A percentile compares a stretch with the other conserved stretches of the same genome.
Evolutionary conservation across 306 rosid genomes (phyloP).

Genomic region (Calophaca sinica): DNA sequence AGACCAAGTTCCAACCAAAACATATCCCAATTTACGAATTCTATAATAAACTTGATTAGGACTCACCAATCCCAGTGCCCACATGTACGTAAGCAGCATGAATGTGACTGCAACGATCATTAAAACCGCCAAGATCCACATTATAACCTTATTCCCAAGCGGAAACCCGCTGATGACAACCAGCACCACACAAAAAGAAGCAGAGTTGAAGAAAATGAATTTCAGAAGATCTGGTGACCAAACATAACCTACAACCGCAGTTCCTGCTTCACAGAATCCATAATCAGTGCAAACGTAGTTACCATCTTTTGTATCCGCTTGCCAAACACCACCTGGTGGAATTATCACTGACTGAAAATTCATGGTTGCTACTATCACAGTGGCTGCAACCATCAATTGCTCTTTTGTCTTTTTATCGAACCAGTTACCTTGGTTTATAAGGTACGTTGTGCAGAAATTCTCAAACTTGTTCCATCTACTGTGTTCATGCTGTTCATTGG

Average conservation of each 20-base stretch:
- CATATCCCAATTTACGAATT: neutral
- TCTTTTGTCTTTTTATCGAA: slow-evolving; percentile 30
- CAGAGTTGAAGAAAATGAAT: slow-evolving; percentile 42
- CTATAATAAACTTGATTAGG: slow-evolving; percentile 30
- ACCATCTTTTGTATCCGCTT: neutral
- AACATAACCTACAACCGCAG: slow-evolving; percentile 34
- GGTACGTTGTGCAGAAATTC: slow-evolving; percentile 23
- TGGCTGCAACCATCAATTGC: slow-evolving; percentile 48
- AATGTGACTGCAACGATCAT: slow-evolving; percentile 43
- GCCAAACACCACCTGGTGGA: slow-evolving; percentile 59
- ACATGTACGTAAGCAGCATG: slow-evolving; percentile 36
- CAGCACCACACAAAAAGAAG: slow-evolving; percentile 44
- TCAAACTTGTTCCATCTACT: slow-evolving; percentile 31
- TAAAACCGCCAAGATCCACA: slow-evolving; percentile 42
- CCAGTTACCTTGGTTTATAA: slow-evolving; percentile 38
- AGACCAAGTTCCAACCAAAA: slow-evolving; percentile 26
- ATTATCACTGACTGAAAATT: slow-evolving; percentile 46
- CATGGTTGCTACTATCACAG: slow-evolving; percentile 53
- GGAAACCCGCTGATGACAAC: slow-evolving; percentile 52
- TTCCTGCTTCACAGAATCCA: slow-evolving; percentile 49
- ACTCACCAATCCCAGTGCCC: slow-evolving; percentile 35
- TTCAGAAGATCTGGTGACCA: neutral
- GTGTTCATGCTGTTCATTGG: too few species aligned
- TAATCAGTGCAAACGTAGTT: neutral
- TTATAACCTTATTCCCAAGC: slow-evolving; percentile 2